phyloP scores from a whole-genome alignment of 1,284 basidiomycete genomes.

The Apiotrichum mycotoxinovorans region DNA sequence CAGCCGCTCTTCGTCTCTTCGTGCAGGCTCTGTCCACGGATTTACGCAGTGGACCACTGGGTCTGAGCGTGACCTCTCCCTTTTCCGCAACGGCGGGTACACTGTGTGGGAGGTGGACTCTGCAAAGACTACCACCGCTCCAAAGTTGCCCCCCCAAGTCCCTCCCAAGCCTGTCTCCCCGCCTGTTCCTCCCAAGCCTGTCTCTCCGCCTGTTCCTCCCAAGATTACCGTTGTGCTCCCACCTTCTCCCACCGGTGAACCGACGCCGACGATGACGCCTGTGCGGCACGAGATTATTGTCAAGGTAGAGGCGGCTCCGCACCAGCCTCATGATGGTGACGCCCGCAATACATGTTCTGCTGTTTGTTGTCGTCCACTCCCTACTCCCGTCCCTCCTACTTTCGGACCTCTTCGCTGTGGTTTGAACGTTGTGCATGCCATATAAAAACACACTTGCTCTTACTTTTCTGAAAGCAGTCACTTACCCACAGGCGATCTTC shows the following conservation, averaged over 20 bases:
- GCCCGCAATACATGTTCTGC: not conserved
- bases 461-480: not conserved
- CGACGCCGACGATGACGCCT: not conserved
- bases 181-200: not conserved
- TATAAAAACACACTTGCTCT: constrained; percentile 7
- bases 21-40: constrained; percentile 14
- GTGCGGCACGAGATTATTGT: constrained; percentile 1
- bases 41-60: constrained; percentile 30
- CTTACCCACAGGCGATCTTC: constrained; percentile 36
- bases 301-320: constrained; percentile 1
- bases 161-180: not conserved
- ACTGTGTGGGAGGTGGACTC: constrained; percentile 32
- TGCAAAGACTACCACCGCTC: not conserved
- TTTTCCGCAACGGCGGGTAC: constrained; percentile 39
- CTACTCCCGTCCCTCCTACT: not conserved
- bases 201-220: not conserved
- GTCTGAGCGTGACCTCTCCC: constrained; percentile 31
- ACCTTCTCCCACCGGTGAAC: not conserved
- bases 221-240: not conserved
- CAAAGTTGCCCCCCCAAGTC: not conserved
- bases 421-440: constrained; percentile 22
- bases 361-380: constrained; percentile 5
- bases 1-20: not conserved
- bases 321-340: not conserved
- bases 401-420: constrained; percentile 2